Conservation (phyloP, 1,284 basidiomycete genomes). For the Cerioporus squamosus region DNA sequence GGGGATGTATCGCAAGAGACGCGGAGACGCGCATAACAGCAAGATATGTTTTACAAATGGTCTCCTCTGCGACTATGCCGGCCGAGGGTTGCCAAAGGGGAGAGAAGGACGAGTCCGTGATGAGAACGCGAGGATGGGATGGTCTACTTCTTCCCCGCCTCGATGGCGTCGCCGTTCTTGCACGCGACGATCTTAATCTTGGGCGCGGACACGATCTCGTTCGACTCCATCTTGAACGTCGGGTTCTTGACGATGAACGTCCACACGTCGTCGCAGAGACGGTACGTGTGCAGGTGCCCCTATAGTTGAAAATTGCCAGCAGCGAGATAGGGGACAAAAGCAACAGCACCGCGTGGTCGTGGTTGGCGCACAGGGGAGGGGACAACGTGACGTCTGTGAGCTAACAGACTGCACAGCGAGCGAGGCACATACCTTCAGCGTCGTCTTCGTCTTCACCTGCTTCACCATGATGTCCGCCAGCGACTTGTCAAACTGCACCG, state of each 20-base stretch:
- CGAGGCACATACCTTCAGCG: constrained; percentile 70
- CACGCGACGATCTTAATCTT: constrained; percentile 96
- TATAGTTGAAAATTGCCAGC: constrained; percentile 39
- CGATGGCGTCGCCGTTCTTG: constrained; percentile 88
- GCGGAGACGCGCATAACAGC: background rate
- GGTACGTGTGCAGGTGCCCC: constrained; percentile 91
- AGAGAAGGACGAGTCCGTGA: background rate
- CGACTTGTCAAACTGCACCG: constrained; percentile 88
- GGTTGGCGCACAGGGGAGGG: background rate
- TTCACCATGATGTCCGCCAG: constrained; percentile 90
- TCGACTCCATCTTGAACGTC: constrained; percentile 93
- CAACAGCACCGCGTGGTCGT: background rate
- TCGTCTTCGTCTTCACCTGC: constrained; percentile 91
- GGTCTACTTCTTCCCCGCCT: constrained; percentile 68
- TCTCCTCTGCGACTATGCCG: background rate
- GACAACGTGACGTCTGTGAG: constrained; percentile 4
- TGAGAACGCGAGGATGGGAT: no score
- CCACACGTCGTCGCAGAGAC: constrained; percentile 97
- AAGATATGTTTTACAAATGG: background rate
- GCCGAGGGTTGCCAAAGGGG: background rate
- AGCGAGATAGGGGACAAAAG: background rate
- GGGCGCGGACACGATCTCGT: constrained; percentile 75
- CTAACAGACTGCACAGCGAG: constrained; percentile 2
- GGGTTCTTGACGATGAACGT: constrained; percentile 94
- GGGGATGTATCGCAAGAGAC: background rate